phyloP scores from a whole-genome alignment of 2,329 filamentous ascomycete species.

The Neonectria sp. region DNA sequence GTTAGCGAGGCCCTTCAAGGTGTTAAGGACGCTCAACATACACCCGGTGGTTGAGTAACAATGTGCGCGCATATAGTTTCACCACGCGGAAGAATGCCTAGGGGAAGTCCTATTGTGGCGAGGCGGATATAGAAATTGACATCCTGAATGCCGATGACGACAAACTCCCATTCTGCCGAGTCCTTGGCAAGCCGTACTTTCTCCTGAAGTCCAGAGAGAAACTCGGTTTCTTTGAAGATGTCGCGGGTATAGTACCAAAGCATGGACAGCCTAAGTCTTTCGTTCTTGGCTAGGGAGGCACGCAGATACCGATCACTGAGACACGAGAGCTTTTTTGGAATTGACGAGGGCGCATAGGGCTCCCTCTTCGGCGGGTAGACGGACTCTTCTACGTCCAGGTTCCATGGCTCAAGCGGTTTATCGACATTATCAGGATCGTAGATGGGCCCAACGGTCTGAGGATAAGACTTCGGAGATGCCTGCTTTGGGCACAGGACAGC shows the following conservation, averaged over 20 bases:
- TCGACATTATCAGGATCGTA: conserved; percentile 35
- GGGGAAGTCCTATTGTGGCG: conserved; percentile 57
- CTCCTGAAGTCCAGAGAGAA: conserved; percentile 58
- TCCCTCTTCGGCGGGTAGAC: conserved; percentile 29
- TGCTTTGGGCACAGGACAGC: conserved; percentile 41
- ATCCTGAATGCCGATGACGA: conserved; percentile 60
- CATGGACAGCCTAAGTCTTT: conserved; percentile 51
- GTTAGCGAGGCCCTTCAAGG: conserved; percentile 4
- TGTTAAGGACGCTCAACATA: conserved; percentile 27
- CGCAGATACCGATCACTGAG: conserved; percentile 42
- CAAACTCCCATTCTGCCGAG: conserved; percentile 61
- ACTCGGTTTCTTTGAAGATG: conserved; percentile 56
- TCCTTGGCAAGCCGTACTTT: conserved; percentile 59
- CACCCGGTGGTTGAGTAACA: conserved; percentile 52
- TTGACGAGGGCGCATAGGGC: conserved; percentile 25
- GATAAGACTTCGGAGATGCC: conserved; percentile 26
- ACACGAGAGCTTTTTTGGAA: conserved; percentile 27
- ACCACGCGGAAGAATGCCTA: conserved; percentile 60
- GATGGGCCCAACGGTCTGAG: conserved; percentile 38
- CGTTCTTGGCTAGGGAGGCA: conserved; percentile 45
- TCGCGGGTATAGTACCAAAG: conserved; percentile 62
- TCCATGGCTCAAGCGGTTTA: conserved; percentile 36
- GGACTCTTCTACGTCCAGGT: conserved; percentile 7
- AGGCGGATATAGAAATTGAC: conserved; percentile 60
- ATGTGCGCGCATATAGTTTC: conserved; percentile 63